Base-by-base conservation (phyloP, 768 basidiomycete genomes). In the Hirschioporus abietinus region DNA sequence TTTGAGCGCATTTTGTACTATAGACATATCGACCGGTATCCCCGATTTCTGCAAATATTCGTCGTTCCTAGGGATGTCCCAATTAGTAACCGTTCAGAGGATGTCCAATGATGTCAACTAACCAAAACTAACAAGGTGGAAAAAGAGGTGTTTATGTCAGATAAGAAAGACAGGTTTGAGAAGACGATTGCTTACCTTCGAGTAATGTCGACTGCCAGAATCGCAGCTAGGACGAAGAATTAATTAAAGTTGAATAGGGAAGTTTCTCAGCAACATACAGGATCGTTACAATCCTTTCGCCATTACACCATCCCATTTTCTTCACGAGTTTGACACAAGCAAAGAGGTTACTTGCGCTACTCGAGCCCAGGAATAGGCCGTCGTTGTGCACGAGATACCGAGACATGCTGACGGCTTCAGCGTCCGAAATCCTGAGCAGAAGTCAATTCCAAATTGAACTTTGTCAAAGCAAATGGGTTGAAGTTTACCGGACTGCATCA, bases 331-430 rank as follows among this genome's bases (percentile, higher is more conserved):
- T 89, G 60, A 97, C 84, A 70, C 92, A 94, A 1, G 96, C 92
- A n/a, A 97, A 86, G 52, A 99, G 82, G 73, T 99, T 99, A 74
- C 95, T 96, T 0, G 97, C 96, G 72, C 93, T 96, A 67, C 94
- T 96, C 0, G 96, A 98, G 17, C 97, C 97, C 30, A 99, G 81
- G 78, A 96, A 99, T 27, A 99, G 80, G 0, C 97, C 97, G 70
- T 99, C 96, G 65, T 92, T 81, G 63, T 89, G 81, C 4, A 97
- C 94, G 23, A 99, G 84, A 74, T 95, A 95, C 10, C 96, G 88
- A 1, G 95, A 91, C 96, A 99, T 99, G 8, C 91, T 87, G 61
- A 99, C 93, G 0, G 96, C 96, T 77, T 99, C 96, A 1, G 84
- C 88, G 70, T 99, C 97, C 1, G 92, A 90, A 74, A 98, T 88